These are phyloP conservation scores for Trypanosoma cruzi DNA, from an alignment of 208 protist species.

Conservation along the genomic window DNA sequence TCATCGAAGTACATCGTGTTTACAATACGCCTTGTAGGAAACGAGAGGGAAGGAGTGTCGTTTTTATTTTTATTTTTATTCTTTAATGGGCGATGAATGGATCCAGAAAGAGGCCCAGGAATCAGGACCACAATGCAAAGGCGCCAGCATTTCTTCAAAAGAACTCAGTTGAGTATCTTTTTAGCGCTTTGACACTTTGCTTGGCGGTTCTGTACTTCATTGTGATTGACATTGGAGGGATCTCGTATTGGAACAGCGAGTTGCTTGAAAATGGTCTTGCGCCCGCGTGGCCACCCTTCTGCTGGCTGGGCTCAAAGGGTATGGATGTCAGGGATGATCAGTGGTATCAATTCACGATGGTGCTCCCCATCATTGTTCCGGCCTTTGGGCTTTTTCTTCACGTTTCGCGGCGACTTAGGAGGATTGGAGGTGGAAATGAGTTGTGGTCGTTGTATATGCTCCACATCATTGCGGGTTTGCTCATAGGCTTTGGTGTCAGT, in stretches of 20 bases:
- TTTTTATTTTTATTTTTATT: background rate
- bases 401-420: slow-evolving; percentile 28
- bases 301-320: slow-evolving; percentile 52
- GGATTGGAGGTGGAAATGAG: background rate
- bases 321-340: slow-evolving; percentile 66
- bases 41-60: background rate
- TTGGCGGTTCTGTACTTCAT: slow-evolving; percentile 30
- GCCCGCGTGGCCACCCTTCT: slow-evolving; percentile 45
- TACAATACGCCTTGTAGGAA: background rate
- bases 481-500: slow-evolving; percentile 39
- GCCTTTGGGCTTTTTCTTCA: slow-evolving; percentile 46
- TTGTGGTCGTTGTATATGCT: slow-evolving; percentile 32
- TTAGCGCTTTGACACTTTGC: slow-evolving; percentile 29
- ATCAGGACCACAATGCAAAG: background rate
- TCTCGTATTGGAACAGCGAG: slow-evolving; percentile 35
- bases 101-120: background rate
- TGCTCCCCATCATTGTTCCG: slow-evolving; percentile 38
- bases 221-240: slow-evolving; percentile 33
- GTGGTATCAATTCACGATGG: slow-evolving; percentile 62
- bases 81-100: background rate
- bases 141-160: slow-evolving; percentile 30
- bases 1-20: too few species aligned
- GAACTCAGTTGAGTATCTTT: slow-evolving; percentile 39
- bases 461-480: slow-evolving; percentile 38
- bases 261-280: slow-evolving; percentile 35